Conservation (phyloP, 805 yeast species). For the Spathaspora sp. region DNA sequence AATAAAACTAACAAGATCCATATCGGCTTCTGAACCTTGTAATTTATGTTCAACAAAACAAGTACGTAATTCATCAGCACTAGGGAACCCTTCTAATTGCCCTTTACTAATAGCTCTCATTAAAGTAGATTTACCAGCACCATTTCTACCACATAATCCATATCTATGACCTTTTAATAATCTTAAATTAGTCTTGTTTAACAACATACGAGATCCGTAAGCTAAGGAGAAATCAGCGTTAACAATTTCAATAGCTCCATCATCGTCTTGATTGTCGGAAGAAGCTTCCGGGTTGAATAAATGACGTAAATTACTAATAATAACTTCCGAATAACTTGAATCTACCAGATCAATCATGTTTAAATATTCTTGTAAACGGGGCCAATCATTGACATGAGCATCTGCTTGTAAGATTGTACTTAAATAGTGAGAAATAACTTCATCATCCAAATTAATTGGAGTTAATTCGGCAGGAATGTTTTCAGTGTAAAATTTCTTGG, state of each 20-base stretch:
- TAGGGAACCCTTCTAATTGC: constrained; percentile 96
- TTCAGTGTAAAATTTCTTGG: constrained; percentile 40
- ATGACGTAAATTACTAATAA: constrained; percentile 47
- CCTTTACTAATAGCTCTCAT: constrained; percentile 97
- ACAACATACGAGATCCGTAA: constrained; percentile 94
- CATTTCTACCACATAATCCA: constrained; percentile 97
- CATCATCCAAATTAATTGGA: constrained; percentile 22
- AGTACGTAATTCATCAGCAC: constrained; percentile 78
- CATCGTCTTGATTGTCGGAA: constrained; percentile 52
- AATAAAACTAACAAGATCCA: constrained; percentile 84
- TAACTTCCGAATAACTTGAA: constrained; percentile 39
- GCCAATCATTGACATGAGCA: constrained; percentile 45
- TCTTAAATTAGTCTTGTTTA: constrained; percentile 87
- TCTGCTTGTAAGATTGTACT: constrained; percentile 35
- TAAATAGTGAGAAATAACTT: constrained; percentile 45
- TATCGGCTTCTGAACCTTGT: constrained; percentile 91
- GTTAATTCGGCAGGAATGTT: constrained; percentile 6
- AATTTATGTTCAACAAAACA: constrained; percentile 96
- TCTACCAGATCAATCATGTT: constrained; percentile 22
- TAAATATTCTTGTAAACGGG: constrained; percentile 52
- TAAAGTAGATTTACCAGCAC: constrained; percentile 97
- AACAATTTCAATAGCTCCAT: constrained; percentile 87
- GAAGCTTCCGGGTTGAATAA: constrained; percentile 47
- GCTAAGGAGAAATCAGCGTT: constrained; percentile 94
- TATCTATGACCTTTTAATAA: constrained; percentile 92